Evolutionary conservation across 305 asterid species (phyloP), one percentile per base, ranked within the genome.

Genomic region (Ruellia speciosa): DNA sequence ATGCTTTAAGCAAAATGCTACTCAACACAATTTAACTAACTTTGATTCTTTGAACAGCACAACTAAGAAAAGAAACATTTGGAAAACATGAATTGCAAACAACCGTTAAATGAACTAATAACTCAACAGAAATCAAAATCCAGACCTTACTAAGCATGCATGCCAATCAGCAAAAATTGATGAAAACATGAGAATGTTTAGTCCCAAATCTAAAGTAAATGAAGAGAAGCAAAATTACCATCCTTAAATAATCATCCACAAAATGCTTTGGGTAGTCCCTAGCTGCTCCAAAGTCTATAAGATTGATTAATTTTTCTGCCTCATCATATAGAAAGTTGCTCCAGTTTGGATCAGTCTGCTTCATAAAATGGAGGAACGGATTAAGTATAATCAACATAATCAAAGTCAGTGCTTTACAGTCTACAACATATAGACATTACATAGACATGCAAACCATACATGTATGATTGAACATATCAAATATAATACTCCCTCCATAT

Each of bases 281-380:
- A 63, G 98, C 88, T 61, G 96, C 98, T 63, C 98, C 96, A 39
- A 90, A 90, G 80, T 90, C 98, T 56, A 90, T 85, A 69, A 90
- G 98, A 62, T 90, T 90, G 73, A 90, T 78, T 37, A 76, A 60
- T 62, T 76, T 85, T 34, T 64, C 58, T 59, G 71, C 65, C 52
- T 76, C 85, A 28, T 90, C 86, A 57, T 85, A 90, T 51, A 90
- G 73, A 64, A 90, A 90, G 80, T 87, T 90, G 50, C 96, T 85
- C 96, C 96, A 90, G 65, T 90, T 90, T 18, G 98, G 98, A 84
- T 90, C 98, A 60, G 98, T 87, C 98, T 90, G 98, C 84, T 67
- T 67, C 2, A 43, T 5, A 43, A n/a, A 58, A 66, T 63, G 66
- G 43, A 55, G 67, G 14, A 45, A 48, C 8, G 9, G 46, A 14